Base-by-base conservation (phyloP, 1,284 basidiomycete genomes). In the Puccinia hordei region DNA sequence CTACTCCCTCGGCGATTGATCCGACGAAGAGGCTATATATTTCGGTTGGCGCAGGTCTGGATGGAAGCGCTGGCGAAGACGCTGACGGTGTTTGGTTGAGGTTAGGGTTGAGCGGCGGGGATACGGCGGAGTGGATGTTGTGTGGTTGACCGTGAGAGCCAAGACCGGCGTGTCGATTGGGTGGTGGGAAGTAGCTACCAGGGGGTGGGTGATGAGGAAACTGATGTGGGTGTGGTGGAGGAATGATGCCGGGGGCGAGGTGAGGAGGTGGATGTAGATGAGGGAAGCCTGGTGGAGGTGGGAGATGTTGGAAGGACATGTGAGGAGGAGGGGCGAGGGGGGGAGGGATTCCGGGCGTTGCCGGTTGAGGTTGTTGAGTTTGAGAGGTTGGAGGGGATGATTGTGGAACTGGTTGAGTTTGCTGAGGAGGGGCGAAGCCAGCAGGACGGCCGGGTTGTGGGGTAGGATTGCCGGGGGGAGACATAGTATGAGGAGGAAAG, bases 21-120 rank as follows among this genome's bases (percentile, higher is more conserved):
- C 84, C 83, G 19, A 85, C 83, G 65, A 85, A 85, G 38, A 85
- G 72, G 35, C 81, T 82, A 81, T 83, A 85, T 75, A 83, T 84
- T 57, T 85, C 83, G 22, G 66, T 80, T 13, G 82, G 76, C 17
- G 59, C 38, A 35, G 79, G 79, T 33, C 72, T 53, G 12, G 79
- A 22, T 22, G 72, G 79, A 8, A 81, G 49, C 59, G 69, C 24
- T 10, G 63, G 46, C 9, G 78, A 33, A 12, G 33, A 5, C 8
- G 49, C n/a, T 22, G 72, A 49, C 1, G 79, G 38, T 24, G 69
- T 27, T 41, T 73, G 78, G 35, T 38, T 55, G 30, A 51, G 33
- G n/a, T 27, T 74, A 13, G 46, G 44, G 41, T 68, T 81, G 59
- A 74, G 15, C 24, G 72, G 63, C 22, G 72, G 79, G n/a, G 61